phyloP scores from a whole-genome alignment of 2,329 filamentous ascomycete species.

The Colletotrichum lentis region DNA sequence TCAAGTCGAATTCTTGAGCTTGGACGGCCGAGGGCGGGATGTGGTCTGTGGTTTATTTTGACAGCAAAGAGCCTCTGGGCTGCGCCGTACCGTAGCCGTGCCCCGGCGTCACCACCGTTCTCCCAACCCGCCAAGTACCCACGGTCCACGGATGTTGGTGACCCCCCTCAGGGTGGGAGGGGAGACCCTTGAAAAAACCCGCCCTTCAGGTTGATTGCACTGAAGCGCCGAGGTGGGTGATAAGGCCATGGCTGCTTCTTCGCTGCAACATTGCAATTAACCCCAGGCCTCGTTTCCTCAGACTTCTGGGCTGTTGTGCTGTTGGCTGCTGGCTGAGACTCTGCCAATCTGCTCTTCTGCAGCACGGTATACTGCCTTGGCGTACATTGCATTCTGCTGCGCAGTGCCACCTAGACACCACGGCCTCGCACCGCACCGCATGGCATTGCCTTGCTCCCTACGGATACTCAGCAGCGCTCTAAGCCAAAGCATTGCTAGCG shows the following conservation, averaged over 20 bases:
- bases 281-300: background rate
- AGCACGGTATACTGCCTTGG: background rate
- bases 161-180: background rate
- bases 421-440: conserved; percentile 12
- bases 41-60: conserved; percentile 6
- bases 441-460: background rate
- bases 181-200: conserved; percentile 26
- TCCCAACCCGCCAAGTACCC: background rate
- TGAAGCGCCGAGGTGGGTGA: conserved; percentile 21
- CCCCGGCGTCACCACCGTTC: background rate
- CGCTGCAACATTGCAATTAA: conserved; percentile 32
- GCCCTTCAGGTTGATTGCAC: conserved; percentile 25
- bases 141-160: background rate
- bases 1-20: conserved; percentile 10
- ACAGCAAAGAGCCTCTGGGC: conserved; percentile 9
- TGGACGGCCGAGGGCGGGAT: conserved; percentile 6
- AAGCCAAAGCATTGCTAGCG: conserved; percentile 24
- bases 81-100: too few species aligned
- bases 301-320: background rate
- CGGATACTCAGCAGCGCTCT: conserved; percentile 23
- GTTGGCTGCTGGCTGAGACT: background rate
- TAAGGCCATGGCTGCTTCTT: conserved; percentile 10
- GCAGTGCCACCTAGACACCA: background rate
- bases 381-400: background rate
- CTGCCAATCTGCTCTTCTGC: background rate